A percentile compares a stretch with the other conserved stretches of the same genome.
These are phyloP conservation scores for Aplosporella prunicola DNA, from an alignment of 2,329 filamentous ascomycete genomes.

Conservation along the genomic window DNA sequence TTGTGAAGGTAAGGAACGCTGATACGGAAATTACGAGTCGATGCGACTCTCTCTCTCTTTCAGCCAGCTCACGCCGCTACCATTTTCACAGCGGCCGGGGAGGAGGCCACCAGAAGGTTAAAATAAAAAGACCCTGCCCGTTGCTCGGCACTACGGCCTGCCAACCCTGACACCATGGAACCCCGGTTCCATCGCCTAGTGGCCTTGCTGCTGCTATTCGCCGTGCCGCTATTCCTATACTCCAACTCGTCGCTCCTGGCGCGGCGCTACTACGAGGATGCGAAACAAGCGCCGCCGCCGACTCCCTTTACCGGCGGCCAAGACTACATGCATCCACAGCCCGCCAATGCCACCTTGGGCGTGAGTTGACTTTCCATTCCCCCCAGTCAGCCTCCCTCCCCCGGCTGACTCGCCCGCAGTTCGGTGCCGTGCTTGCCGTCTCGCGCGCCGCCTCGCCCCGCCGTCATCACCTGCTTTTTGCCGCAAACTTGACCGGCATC, in stretches of 20 bases:
- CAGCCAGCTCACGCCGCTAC: too few relatives aligned
- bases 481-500: conserved; percentile 29
- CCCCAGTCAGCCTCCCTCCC: not conserved
- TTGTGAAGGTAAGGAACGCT: too few relatives aligned
- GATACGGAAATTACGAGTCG: too few relatives aligned
- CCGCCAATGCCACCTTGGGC: conserved; percentile 18
- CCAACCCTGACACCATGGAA: conserved; percentile 10
- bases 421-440: conserved; percentile 31
- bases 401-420: conserved; percentile 16
- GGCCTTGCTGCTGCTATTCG: conserved; percentile 5
- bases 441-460: conserved; percentile 27
- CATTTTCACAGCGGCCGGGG: too few relatives aligned
- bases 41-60: too few relatives aligned
- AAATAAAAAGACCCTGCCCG: too few relatives aligned
- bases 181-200: conserved; percentile 8
- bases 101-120: too few relatives aligned
- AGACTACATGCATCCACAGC: conserved; percentile 10
- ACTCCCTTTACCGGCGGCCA: conserved; percentile 4
- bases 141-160: too few relatives aligned
- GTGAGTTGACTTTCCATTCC: conserved; percentile 13
- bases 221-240: conserved; percentile 7
- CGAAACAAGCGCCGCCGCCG: conserved; percentile 1
- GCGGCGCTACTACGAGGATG: not conserved
- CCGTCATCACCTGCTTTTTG: conserved; percentile 25
- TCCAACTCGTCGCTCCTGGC: conserved; percentile 1